Base-by-base conservation (phyloP, 768 basidiomycete species). In the Crucibulum laeve region DNA sequence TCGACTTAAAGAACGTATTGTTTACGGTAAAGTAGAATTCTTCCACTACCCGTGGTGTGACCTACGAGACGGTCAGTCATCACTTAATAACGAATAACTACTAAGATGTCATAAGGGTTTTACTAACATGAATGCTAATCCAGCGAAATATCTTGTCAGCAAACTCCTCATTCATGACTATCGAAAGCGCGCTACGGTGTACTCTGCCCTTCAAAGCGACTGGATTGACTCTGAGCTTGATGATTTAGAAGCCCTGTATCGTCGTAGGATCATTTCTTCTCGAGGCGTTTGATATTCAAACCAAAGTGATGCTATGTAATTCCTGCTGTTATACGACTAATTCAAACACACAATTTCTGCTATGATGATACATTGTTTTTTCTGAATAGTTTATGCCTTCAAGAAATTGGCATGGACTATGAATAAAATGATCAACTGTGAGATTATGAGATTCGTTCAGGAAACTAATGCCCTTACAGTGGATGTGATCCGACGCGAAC, bases 391-490 rank as follows among this genome's bases (percentile, higher is more conserved):
- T 26, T 28, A 40, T 15, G 83, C 84, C 56, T 90, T 91, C 50
- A 97, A 70, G 64, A 86, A 86, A 57, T 87, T 84, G 19, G 91
- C 90, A 50, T 97, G 94, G 71, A 85, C 95, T 83, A 53, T 47
- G 34, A 63, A 46, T 40, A 56, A 47, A 38, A 42, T 48, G 25
- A 51, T 19, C 21, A 32, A 26, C 19, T 10, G 8, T 28, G n/a
- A n/a, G n/a, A n/a, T 14, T 25, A 40, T 40, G 11, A 40, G 13
- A 21, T 10, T 30, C 28, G n/a, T 8, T 30, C 6, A 10, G 21
- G 23, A 40, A 21, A 10, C 14, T 40, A 49, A 40, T 32, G 11
- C 43, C 67, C 87, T 63, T 50, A 90, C 90, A 97, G 41, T 84
- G 84, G 50, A 98, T 73, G 55, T 99, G 95, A 52, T 93, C 93